A percentile compares a stretch with the other conserved stretches of the same genome.
phyloP scores from a whole-genome alignment of 2,329 filamentous ascomycete species.

The Colletotrichum camelliae region DNA sequence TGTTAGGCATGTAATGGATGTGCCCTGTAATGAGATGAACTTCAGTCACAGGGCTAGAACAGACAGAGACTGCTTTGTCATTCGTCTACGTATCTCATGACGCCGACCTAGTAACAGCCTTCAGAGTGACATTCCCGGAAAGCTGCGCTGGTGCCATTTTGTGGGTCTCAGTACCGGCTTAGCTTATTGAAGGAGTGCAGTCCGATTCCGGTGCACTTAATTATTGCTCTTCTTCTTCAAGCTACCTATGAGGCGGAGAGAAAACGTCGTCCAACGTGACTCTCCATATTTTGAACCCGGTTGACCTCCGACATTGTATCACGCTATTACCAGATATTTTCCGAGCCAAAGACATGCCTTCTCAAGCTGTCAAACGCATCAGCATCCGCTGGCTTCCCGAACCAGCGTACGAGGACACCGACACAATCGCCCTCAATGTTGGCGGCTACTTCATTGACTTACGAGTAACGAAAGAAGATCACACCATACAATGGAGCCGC shows the following conservation, averaged over 20 bases:
- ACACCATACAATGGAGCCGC: background rate
- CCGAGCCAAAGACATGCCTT: background rate
- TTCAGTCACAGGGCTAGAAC: background rate
- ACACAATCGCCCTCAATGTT: slow-evolving; percentile 29
- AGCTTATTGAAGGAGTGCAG: background rate
- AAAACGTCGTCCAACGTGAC: background rate
- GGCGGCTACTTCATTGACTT: slow-evolving; percentile 25
- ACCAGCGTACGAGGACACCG: slow-evolving; percentile 26
- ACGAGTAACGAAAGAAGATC: background rate
- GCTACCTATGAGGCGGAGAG: background rate
- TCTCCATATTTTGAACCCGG: background rate
- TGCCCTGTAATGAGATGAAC: background rate
- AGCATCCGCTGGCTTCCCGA: slow-evolving; percentile 29
- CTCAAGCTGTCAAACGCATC: slow-evolving; percentile 26
- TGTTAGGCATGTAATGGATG: background rate
- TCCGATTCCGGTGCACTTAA: background rate
- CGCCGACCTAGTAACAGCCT: background rate
- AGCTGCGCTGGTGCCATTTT: background rate
- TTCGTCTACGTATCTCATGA: background rate
- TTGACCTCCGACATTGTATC: background rate
- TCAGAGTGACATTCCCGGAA: background rate
- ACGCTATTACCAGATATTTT: background rate
- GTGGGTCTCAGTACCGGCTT: background rate
- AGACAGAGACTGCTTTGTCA: background rate
- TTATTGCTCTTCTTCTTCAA: background rate